Base-by-base conservation (phyloP, 495 filamentous ascomycete species). In the Polyplosphaeria fusca region DNA sequence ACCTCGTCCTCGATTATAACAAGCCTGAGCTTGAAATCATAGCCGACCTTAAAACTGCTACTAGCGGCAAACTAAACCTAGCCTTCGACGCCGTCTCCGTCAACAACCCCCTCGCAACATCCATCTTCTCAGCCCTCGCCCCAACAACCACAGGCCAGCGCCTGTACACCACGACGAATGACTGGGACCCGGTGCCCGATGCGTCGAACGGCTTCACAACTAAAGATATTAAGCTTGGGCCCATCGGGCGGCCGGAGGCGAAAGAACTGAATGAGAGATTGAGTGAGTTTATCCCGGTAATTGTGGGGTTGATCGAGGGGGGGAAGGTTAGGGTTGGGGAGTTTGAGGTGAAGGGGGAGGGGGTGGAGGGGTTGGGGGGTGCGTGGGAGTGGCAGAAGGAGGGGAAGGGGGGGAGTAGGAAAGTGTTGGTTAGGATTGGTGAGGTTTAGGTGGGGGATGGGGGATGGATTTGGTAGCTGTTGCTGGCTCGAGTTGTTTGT, bases 151-250 rank as follows among this genome's bases (percentile, higher is more conserved):
- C 19, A 5, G 23, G 41, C n/a, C n/a, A 32, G 7, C 77, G 76
- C 54, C 70, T 68, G 24, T 75, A 75, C 48, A 47, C 69, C 3
- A 76, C 74, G 0, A 74, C 68, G 1, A 71, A 75, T 64, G 74
- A 73, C 45, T 76, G 73, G 76, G 74, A 60, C 12, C 38, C 45
- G 26, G 14, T 48, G 19, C 57, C 54, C 16, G 30, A 58, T 1
- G 54, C 4, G 5, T 39, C 52, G 1, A 14, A 20, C 9, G 54
- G 54, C 5, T 58, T 58, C 35, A 42, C 22, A 5, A 32, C 49
- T 1, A 23, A 11, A 0, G 19, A 32, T 0, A 40, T 55, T 26
- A 23, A 5, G 22, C 28, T 61, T 5, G 58, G 58, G 19, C 51
- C 52, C 2, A 56, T 61, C 30, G 58, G 58, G 22, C 51, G 51